Evolutionary conservation across 768 basidiomycete genomes (phyloP).

Genomic region (Mycena floridula): DNA sequence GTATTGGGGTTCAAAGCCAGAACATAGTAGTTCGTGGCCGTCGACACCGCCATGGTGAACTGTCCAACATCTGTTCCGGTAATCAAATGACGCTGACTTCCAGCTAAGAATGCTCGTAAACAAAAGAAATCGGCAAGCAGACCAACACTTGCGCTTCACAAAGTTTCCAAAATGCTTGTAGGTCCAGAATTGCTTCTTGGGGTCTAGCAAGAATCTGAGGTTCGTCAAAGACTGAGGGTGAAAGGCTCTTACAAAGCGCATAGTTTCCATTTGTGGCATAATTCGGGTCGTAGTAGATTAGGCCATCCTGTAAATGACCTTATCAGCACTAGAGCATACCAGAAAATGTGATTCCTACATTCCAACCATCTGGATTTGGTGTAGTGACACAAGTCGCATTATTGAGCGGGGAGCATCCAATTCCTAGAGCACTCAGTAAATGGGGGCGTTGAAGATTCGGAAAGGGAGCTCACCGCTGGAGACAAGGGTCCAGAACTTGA

Average conservation of each 20-base stretch:
- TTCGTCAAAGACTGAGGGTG: not conserved
- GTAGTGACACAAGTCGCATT: slow-evolving; percentile 27
- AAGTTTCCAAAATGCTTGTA: slow-evolving; percentile 36
- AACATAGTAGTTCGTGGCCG: slow-evolving; percentile 21
- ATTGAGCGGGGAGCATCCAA: slow-evolving; percentile 32
- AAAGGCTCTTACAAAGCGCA: slow-evolving; percentile 22
- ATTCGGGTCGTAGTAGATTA: slow-evolving; percentile 35
- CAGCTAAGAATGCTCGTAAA: slow-evolving; percentile 16
- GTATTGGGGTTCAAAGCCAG: slow-evolving; percentile 30
- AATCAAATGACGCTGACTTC: slow-evolving; percentile 28
- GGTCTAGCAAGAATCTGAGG: slow-evolving; percentile 13
- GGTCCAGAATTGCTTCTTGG: slow-evolving; percentile 33
- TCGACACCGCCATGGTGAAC: slow-evolving; percentile 25
- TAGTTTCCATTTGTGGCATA: slow-evolving; percentile 32
- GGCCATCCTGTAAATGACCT: slow-evolving; percentile 18
- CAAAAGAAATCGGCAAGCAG: not conserved
- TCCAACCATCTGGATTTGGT: slow-evolving; percentile 36
- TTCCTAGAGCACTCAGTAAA: slow-evolving; percentile 15
- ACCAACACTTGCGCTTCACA: slow-evolving; percentile 25
- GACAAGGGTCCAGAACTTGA: slow-evolving; percentile 34
- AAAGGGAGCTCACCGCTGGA: slow-evolving; percentile 21
- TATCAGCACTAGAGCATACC: not conserved
- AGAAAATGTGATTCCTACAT: slow-evolving; percentile 17
- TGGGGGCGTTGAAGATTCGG: slow-evolving; percentile 6
- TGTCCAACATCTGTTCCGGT: slow-evolving; percentile 25